Evolutionary conservation across 495 filamentous ascomycete species (phyloP), one percentile per base, ranked within the genome.

Genomic region (Penicillium subrubescens): DNA sequence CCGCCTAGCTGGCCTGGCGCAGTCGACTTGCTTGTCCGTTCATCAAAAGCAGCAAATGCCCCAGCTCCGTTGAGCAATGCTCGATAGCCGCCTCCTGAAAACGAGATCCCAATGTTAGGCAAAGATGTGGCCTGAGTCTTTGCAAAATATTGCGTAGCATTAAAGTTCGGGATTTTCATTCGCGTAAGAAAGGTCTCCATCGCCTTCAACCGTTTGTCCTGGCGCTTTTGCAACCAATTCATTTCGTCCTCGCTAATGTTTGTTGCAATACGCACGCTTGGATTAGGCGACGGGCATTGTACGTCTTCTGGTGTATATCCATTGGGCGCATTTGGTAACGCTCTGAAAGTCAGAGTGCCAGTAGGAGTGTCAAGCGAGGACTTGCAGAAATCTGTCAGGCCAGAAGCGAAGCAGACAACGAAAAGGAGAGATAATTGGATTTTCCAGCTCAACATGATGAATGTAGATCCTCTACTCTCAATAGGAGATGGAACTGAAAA

Each of bases 1-100:
- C 91, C 92, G 43, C 92, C 92, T 10, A 60, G 58, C 39, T 90
- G 87, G 1, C 92, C 92, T 8, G 77, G 57, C 3, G 68, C 76
- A 0, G 86, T 91, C 11, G 89, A 72, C 27, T 85, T 87, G 1
- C 77, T 73, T 0, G 90, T 91, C 12, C 92, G 83, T 65, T 74
- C 82, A 70, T 96, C 92, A 46, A 92, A 92, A 3, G 92, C 92
- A 37, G 89, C 86, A 15, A 96, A 59, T 55, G 88, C 89, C 25
- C 92, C 92, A 29, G 86, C 92, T 17, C 92, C 92, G 67, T 89
- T 94, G 79, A 92, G 76, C 68, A 92, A 77, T 1, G 92, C 92
- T 56, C 90, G 78, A 69, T 92, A 93, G 12, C 92, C 92, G 57
- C 84, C 84, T 21, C 84, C 84, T 8, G 83, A 85, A 7, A 79